phyloP scores from a whole-genome alignment of 148 eudicot genomes.

The Chenopodium formosanum region DNA sequence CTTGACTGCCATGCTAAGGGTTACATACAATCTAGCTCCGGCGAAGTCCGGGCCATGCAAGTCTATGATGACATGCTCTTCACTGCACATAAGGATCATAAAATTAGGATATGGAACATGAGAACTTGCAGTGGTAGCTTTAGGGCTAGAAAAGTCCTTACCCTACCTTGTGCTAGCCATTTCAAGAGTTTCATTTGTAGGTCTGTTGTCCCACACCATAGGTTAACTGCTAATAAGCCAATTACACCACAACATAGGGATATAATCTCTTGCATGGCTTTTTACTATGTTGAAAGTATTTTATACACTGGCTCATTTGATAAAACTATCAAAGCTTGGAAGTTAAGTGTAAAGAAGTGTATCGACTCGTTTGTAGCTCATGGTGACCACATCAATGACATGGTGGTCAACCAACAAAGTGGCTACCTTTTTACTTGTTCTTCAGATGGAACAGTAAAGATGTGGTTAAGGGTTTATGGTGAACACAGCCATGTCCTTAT shows the following conservation, averaged over 20 bases:
- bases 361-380: slow-evolving; percentile 62
- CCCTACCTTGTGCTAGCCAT: slow-evolving; percentile 40
- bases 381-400: slow-evolving; percentile 52
- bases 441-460: slow-evolving; percentile 59
- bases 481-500: slow-evolving; percentile 56
- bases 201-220: slow-evolving; percentile 15
- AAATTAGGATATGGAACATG: slow-evolving; percentile 47
- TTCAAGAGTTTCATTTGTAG: slow-evolving; percentile 23
- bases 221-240: slow-evolving; percentile 11
- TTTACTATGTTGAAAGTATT: slow-evolving; percentile 49
- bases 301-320: slow-evolving; percentile 72
- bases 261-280: slow-evolving; percentile 66
- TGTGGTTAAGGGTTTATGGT: slow-evolving; percentile 63
- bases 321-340: slow-evolving; percentile 56
- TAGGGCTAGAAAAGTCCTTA: slow-evolving; percentile 43
- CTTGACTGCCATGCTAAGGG: slow-evolving; percentile 52
- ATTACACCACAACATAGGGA: slow-evolving; percentile 40
- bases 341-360: slow-evolving; percentile 42
- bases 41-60: slow-evolving; percentile 47
- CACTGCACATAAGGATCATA: slow-evolving; percentile 50
- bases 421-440: slow-evolving; percentile 66
- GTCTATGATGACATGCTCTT: slow-evolving; percentile 48
- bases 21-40: slow-evolving; percentile 37
- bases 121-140: slow-evolving; percentile 21
- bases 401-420: slow-evolving; percentile 56